Base-by-base conservation (phyloP, 2,329 filamentous ascomycete species). In the Colletotrichum australisinense region DNA sequence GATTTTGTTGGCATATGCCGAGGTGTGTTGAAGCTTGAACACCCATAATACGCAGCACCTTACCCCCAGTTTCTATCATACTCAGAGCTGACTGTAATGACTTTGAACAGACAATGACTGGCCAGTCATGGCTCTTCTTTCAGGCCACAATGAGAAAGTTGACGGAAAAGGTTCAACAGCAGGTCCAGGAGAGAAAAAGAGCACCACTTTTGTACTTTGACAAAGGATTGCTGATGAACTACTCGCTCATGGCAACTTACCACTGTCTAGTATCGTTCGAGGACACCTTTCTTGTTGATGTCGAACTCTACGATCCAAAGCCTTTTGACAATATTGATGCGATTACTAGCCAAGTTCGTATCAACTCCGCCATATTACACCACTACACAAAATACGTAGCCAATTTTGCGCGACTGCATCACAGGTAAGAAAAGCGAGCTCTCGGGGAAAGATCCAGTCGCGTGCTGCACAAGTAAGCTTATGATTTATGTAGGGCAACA, bases 331-430 rank as follows among this genome's bases (percentile, higher is more conserved):
- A 62, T 6, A 59, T 73, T 4, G 66, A 70, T 35, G 30, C 67
- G n/a, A 28, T 28, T 19, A 56, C 30, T 16, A 64, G 60, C 30
- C 46, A 55, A 8, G 35, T 65, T 9, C 70, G 70, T 11, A 24
- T 57, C 16, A 70, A 73, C 24, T 68, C 70, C 6, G 67, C 70
- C 9, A 62, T 69, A n/a, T 28, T 73, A 4, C 70, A 73, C 12
- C 59, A 64, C 8, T 70, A 56, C 46, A 59, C 28, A 46, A 70
- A 28, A 22, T 73, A 55, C 7, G 26, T 73, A 16, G 58, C 55
- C 4, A 22, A 46, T 11, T 72, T 73, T 62, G 60, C 60, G 12
- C 35, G 46, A 14, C 19, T 70, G 2, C 66, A 70, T 38, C 46
- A 70, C 14, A 70, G 30, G 70, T 70, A 8, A 62, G 55, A 2